Evolutionary conservation across 2,329 filamentous ascomycete species (phyloP).

Genomic region (Lasiodiplodia hormozganensis): DNA sequence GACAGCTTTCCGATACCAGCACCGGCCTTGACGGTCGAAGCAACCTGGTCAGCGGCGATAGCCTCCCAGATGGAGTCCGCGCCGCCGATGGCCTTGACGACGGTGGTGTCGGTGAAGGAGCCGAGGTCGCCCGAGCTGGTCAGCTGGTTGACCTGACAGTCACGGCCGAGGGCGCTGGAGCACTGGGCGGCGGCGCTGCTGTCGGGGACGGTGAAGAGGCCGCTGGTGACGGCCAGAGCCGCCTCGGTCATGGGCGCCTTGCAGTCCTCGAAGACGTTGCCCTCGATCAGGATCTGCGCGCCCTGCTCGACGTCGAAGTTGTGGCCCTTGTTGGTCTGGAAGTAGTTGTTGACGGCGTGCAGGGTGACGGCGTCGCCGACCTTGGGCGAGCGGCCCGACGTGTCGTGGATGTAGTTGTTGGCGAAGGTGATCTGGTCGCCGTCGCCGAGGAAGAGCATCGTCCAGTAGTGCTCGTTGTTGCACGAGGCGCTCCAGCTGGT

Average conservation of each 20-base stretch:
- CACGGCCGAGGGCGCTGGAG: constrained; percentile 18
- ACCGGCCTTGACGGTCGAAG: background rate
- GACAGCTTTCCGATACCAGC: constrained; percentile 24
- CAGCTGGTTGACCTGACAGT: constrained; percentile 27
- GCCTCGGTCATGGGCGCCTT: constrained; percentile 47
- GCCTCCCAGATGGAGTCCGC: constrained; percentile 7
- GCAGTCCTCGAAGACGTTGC: constrained; percentile 54
- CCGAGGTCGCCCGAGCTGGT: constrained; percentile 27
- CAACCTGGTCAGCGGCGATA: background rate
- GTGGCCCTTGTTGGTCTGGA: constrained; percentile 46
- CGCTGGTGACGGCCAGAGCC: constrained; percentile 38
- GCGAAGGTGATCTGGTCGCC: constrained; percentile 52
- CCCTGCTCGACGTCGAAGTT: constrained; percentile 50
- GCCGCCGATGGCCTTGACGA: background rate
- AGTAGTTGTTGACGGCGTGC: constrained; percentile 40
- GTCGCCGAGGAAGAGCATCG: constrained; percentile 48
- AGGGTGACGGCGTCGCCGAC: constrained; percentile 43
- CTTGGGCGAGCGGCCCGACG: constrained; percentile 54
- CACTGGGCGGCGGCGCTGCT: constrained; percentile 1
- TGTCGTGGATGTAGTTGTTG: constrained; percentile 55
- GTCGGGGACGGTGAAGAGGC: constrained; percentile 38
- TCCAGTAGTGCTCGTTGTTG: constrained; percentile 37
- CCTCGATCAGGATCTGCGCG: constrained; percentile 46
- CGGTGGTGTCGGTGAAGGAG: constrained; percentile 20
- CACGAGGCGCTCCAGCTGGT: constrained; percentile 54